phyloP scores from a whole-genome alignment of 2,329 filamentous ascomycete species.

The Colletotrichum orbiculare region DNA sequence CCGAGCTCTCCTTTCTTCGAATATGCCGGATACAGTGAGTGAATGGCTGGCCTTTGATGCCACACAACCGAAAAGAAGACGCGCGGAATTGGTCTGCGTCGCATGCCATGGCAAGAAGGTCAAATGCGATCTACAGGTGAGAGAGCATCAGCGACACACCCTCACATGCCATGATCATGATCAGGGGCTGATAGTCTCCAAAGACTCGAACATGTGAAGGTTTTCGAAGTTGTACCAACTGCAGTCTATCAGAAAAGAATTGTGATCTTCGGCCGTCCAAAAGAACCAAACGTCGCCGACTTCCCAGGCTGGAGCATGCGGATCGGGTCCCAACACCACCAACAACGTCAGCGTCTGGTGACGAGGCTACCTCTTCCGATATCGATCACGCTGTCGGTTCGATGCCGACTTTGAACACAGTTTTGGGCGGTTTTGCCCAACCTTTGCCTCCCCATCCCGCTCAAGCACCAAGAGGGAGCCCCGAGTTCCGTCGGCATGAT shows the following conservation, averaged over 20 bases:
- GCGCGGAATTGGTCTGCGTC: constrained; percentile 45
- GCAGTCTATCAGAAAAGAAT: constrained; percentile 40
- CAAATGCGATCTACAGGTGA: constrained; percentile 48
- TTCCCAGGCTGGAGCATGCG: not conserved
- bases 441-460: not conserved
- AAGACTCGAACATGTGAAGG: constrained; percentile 40
- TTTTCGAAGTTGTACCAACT: constrained; percentile 43
- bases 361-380: not conserved
- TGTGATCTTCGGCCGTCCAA: constrained; percentile 45
- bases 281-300: constrained; percentile 40
- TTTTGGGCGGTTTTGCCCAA: constrained; percentile 2
- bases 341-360: constrained; percentile 16
- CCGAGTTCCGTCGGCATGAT: not conserved
- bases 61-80: constrained; percentile 46
- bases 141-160: not conserved
- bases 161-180: not conserved
- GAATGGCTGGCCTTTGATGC: constrained; percentile 49
- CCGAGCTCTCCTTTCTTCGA: constrained; percentile 3
- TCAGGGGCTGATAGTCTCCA: not conserved
- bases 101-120: constrained; percentile 50
- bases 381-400: not conserved
- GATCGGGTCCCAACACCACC: not conserved
- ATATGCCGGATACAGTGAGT: constrained; percentile 44
- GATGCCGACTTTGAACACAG: constrained; percentile 1
- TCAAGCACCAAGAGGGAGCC: not conserved